phyloP scores from a whole-genome alignment of 2,329 filamentous ascomycete genomes.

The Rhexocercosporidium sp. region DNA sequence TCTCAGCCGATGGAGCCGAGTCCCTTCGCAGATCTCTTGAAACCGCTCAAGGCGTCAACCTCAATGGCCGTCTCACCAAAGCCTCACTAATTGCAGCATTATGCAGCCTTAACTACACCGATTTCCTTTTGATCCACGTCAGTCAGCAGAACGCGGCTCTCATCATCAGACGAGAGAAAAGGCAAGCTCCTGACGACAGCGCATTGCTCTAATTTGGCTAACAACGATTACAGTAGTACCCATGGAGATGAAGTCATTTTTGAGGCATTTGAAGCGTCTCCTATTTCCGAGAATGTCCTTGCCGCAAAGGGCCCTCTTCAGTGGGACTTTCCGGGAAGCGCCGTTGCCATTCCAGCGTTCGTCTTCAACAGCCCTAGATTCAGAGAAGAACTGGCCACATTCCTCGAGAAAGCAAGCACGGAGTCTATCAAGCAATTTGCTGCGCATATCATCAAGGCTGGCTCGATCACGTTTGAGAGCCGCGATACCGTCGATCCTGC shows the following conservation, averaged over 20 bases:
- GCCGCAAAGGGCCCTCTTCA: conserved; percentile 55
- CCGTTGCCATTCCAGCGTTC: conserved; percentile 51
- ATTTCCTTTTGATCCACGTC: conserved; percentile 51
- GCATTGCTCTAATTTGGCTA: neutral
- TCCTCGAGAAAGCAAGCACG: conserved; percentile 60
- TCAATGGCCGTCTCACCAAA: conserved; percentile 28
- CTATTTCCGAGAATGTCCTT: conserved; percentile 57
- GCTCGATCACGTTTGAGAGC: conserved; percentile 52
- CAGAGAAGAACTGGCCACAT: conserved; percentile 52
- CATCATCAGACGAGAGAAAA: conserved; percentile 44
- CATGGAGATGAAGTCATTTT: conserved; percentile 49
- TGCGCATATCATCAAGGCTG: conserved; percentile 57
- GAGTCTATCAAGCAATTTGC: conserved; percentile 60
- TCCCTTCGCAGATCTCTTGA: conserved; percentile 25
- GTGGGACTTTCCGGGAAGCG: conserved; percentile 64
- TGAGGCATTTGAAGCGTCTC: conserved; percentile 66
- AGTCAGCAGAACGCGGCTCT: conserved; percentile 55
- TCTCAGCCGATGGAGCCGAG: neutral
- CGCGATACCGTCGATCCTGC: conserved; percentile 63
- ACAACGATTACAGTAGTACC: conserved; percentile 17
- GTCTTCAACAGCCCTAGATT: conserved; percentile 51
- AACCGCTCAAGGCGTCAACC: conserved; percentile 21
- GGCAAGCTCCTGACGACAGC: conserved; percentile 37
- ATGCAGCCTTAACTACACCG: conserved; percentile 34
- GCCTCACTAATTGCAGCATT: conserved; percentile 40